Conservation (phyloP, 2,329 filamentous ascomycete species). For the Cercospora zeae-maydis region DNA sequence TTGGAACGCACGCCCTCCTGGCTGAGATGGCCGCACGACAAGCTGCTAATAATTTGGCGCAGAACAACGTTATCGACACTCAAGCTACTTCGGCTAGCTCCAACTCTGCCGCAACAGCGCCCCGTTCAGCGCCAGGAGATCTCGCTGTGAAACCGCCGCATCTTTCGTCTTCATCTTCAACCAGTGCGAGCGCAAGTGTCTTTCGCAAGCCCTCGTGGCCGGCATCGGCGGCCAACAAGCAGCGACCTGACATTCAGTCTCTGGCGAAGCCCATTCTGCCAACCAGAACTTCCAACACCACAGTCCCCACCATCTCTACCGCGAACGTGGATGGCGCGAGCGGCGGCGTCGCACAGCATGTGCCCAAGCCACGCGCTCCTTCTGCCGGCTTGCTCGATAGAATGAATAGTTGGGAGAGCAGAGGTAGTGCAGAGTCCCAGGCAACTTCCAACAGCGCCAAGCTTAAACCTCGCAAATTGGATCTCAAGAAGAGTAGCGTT, state of each 20-base stretch:
- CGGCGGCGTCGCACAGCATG: background rate
- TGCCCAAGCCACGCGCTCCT: conserved; percentile 34
- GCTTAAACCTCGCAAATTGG: conserved; percentile 37
- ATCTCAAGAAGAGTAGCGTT: conserved; percentile 45
- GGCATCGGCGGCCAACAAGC: conserved; percentile 28
- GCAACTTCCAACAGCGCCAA: conserved; percentile 1
- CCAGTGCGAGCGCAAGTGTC: conserved; percentile 13
- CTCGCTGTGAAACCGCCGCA: conserved; percentile 15
- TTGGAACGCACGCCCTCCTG: conserved; percentile 19
- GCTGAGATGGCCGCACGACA: conserved; percentile 25
- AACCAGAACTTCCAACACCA: conserved; percentile 15
- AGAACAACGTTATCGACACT: conserved; percentile 14
- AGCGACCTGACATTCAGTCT: conserved; percentile 20
- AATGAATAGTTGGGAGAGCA: conserved; percentile 45
- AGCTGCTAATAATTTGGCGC: conserved; percentile 19
- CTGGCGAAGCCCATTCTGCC: conserved; percentile 27
- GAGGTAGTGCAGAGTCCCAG: conserved; percentile 4
- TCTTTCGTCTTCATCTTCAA: conserved; percentile 1
- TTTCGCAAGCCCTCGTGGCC: conserved; percentile 36
- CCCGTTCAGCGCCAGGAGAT: conserved; percentile 9
- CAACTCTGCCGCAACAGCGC: background rate
- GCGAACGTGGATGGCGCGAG: conserved; percentile 7
- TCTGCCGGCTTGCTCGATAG: conserved; percentile 45
- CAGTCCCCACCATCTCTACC: conserved; percentile 16
- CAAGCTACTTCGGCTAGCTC: conserved; percentile 7